Percentiles rank a stretch among this genome's conserved stretches.
These are phyloP conservation scores for Rosa chinensis DNA, from an alignment of 306 rosid species.

Conservation along the genomic window DNA sequence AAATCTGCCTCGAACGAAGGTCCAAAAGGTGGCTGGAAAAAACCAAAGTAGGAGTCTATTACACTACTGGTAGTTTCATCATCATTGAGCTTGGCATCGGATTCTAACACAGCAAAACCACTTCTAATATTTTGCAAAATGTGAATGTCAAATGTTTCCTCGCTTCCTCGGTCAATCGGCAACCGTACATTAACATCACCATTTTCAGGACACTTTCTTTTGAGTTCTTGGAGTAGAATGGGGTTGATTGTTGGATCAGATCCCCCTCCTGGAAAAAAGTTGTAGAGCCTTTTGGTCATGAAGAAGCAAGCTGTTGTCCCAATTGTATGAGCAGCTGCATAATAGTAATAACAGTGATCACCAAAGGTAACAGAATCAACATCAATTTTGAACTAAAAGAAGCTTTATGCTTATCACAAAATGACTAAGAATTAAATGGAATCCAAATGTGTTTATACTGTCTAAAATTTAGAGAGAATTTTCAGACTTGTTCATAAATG, in stretches of 20 bases:
- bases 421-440: neutral
- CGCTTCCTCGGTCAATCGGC: constrained; percentile 57
- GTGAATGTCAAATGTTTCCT: constrained; percentile 43
- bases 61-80: constrained; percentile 46
- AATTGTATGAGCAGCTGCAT: constrained; percentile 87
- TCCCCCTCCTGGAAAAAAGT: constrained; percentile 57
- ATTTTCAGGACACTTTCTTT: constrained; percentile 49
- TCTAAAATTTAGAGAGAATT: neutral
- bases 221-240: constrained; percentile 37
- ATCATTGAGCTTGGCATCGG: constrained; percentile 76
- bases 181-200: constrained; percentile 56
- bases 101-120: constrained; percentile 74
- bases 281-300: constrained; percentile 66
- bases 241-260: constrained; percentile 70
- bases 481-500: neutral
- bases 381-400: neutral
- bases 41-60: constrained; percentile 56
- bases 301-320: constrained; percentile 97
- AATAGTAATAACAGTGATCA: neutral
- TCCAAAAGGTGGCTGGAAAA: constrained; percentile 37
- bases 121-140: constrained; percentile 61
- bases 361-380: neutral
- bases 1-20: constrained; percentile 68
- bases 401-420: neutral
- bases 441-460: neutral